Evolutionary conservation across 805 yeast genomes (phyloP), one percentile per base, ranked within the genome.

Genomic region (Lipomyces yamanashiensis): DNA sequence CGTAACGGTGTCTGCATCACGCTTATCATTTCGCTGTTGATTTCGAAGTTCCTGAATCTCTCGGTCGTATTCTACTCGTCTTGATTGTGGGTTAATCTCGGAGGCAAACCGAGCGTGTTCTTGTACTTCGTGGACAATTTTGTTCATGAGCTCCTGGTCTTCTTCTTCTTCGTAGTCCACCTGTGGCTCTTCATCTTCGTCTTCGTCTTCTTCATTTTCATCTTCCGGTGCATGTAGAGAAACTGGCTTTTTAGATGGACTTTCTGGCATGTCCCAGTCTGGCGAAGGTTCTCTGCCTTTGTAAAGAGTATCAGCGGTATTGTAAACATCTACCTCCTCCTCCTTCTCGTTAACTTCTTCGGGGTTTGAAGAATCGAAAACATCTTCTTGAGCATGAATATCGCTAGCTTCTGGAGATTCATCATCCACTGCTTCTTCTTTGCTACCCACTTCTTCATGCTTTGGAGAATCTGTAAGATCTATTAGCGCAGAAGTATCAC

Each of bases 1-100:
- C 0, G 97, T 89, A 0, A 93, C 97, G 70, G 89, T 96, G 72
- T 95, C 98, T 0, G 98, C 85, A 74, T 93, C 98, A 70, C 98
- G 81, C 62, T 86, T 84, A 39, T 89, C 90, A 67, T 84, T 86
- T 44, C 80, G 82, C 45, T 85, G 82, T 71, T 87, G 85, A 58
- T 85, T 86, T 69, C 81, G 85, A n/a, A 90, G 76, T 17, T 77
- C 73, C 28, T 77, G 80, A 66, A 76, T 68, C 43, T 76, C 76
- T 4, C 55, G 44, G 19, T 63, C 67, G 54, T 73, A 74, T 10
- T 70, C 74, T 9, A 54, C 51, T n/a, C 49, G 54, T 12, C 47
- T 9, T 15, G 62, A 44, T 9, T 33, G 50, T 7, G 51, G 49
- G 19, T 57, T 60, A 44, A 64, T 60, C 44, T 62, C 61, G 3